A percentile compares a stretch with the other conserved stretches of the same genome.
Conservation (phyloP, 495 filamentous ascomycete species). For the Parathielavia appendiculata region DNA sequence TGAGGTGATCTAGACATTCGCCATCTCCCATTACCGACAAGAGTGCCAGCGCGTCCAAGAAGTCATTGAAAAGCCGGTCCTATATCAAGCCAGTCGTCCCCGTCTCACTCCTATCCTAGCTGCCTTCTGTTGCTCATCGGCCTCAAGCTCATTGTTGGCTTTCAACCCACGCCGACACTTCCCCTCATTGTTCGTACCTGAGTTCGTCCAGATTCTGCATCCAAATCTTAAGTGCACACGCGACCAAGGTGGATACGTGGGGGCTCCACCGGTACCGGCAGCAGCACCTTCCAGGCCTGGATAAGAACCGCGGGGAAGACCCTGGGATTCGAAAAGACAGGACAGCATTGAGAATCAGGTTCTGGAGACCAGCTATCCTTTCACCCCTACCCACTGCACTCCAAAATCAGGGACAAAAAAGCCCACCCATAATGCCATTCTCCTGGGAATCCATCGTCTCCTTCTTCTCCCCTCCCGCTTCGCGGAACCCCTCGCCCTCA, state of each 20-base stretch:
- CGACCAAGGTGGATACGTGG: conserved; percentile 10
- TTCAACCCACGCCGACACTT: neutral
- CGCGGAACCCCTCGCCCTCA: neutral
- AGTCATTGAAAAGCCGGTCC: neutral
- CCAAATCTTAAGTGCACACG: neutral
- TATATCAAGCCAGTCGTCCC: too few species aligned
- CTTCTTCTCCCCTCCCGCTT: conserved; percentile 11
- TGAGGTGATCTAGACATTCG: too few species aligned
- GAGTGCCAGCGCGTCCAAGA: neutral
- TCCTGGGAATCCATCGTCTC: conserved; percentile 10
- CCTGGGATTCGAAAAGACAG: neutral
- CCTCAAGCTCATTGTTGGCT: too few species aligned
- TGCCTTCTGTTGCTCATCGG: too few species aligned
- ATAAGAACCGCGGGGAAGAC: conserved; percentile 11
- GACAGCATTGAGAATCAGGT: neutral
- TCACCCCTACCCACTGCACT: neutral
- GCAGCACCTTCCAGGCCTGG: neutral
- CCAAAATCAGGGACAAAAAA: neutral
- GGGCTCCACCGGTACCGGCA: conserved; percentile 13
- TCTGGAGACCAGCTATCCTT: neutral
- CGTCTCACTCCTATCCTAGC: too few species aligned
- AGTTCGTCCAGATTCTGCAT: neutral
- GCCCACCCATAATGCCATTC: conserved; percentile 13
- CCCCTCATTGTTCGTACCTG: neutral
- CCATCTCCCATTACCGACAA: too few species aligned